Base-by-base conservation (phyloP, 768 basidiomycete species). In the Tylopilus sp. region DNA sequence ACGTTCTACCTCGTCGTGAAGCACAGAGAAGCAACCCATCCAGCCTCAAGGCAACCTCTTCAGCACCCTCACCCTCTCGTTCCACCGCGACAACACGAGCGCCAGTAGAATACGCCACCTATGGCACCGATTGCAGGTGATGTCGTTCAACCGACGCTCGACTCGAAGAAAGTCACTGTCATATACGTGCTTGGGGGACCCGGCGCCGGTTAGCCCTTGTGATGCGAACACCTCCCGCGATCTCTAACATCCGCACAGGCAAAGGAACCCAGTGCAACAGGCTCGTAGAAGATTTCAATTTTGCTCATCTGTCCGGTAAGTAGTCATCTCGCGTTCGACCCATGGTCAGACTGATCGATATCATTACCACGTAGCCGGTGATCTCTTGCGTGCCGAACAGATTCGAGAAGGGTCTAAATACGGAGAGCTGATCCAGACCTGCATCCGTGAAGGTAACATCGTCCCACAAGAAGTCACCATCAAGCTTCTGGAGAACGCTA, bases 401-500 rank as follows among this genome's bases (percentile, higher is more conserved):
- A 75, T 83, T 54, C 86, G 95, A 41, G 83, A 87, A 52, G 89
- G 89, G 40, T 95, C 92, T 1, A 64, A 85, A 55, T 89, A 86
- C 61, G 94, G 94, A 28, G 75, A 82, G 25, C 74, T 98, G 64
- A 99, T 98, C 69, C 85, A 81, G 58, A 85, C 80, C 14, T 89
- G 85, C 74, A 98, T 99, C 69, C 81, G 77, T 47, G 95, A 94
- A 72, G 97, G 97, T 43, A 83, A 75, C 55, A 95, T 99, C 65
- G 97, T 98, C 11, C 96, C 97, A 13, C 92, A 90, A 86, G 88
- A 97, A 68, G 89, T 99, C 54, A 99, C 97, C 28, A 82, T 98
- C 70, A 95, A 92, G 72, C 84, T 99, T 25, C 78, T 99, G 59
- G 85, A 96, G 76, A 93, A 89, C 65, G 94, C 96, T 9, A 98